Base-by-base conservation (phyloP, 2,329 filamentous ascomycete genomes). In the Chrysoporthe austroafricana region DNA sequence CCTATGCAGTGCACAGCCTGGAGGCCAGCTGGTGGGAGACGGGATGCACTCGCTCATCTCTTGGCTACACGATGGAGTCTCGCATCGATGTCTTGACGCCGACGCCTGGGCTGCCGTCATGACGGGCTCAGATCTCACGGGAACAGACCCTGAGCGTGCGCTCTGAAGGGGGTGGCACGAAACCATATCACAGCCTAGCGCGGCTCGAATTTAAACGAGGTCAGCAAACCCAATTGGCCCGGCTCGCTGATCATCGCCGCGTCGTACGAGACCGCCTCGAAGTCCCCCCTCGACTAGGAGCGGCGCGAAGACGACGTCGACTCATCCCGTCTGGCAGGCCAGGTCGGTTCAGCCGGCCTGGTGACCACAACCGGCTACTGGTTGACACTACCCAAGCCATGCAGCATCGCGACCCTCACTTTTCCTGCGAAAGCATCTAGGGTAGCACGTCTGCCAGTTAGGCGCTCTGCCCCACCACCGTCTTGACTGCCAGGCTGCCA, bases 121-220 rank as follows among this genome's bases (percentile, higher is more conserved):
- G 8, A 48, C 18, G 43, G 26, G 32, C 44, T 39, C 3, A 39
- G 34, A 9, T 18, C 34, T 59, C 16, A 39, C 36, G 36, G 9
- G 6, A 39, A 5, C 6, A 39, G 36, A 5, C 9, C 36, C 9
- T 9, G 36, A 39, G 36, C 36, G 26, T 54, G 13, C 9, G 21
- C 50, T 26, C 50, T 8, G 43, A 46, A 42, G 36, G 52, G 63
- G 67, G 67, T 59, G 63, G 54, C 63, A 69, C 67, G 52, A 61
- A 62, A 59, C 39, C 58, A 64, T 62, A 68, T 68, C 50, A 48
- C 32, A 60, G 68, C 59, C 63, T 70, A 70, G 68, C 68, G 68
- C 68, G 68, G 62, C 66, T 63, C 54, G 48, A 60, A 13, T 36
- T 65, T 65, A 66, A 63, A 67, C 66, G 60, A 61, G 42, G 26